Conservation (phyloP, 768 basidiomycete genomes). For the Suillus variegatus region DNA sequence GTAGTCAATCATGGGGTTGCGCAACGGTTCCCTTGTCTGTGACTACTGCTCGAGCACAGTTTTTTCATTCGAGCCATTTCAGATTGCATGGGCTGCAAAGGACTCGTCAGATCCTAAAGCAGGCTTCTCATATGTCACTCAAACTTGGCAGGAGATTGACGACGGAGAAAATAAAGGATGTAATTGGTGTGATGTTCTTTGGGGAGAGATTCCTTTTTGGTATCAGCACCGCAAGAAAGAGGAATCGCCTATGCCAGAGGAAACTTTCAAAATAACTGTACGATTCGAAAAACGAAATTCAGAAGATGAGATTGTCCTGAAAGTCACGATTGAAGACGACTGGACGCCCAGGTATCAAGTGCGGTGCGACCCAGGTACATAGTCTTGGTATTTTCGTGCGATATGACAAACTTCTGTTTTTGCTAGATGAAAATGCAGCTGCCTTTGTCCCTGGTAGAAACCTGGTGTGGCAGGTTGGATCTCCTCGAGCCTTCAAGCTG, state of each 20-base stretch:
- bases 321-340: constrained; percentile 1
- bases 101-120: not conserved
- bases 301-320: not conserved
- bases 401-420: not conserved
- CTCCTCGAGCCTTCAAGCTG: constrained; percentile 5
- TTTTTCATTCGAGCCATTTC: constrained; percentile 4
- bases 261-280: constrained; percentile 8
- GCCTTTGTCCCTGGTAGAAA: constrained; percentile 2
- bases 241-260: constrained; percentile 2
- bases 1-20: not conserved
- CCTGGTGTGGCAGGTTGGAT: constrained; percentile 6
- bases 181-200: constrained; percentile 6
- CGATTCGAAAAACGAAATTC: not conserved
- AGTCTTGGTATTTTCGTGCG: too few relatives aligned
- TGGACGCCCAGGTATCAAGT: not conserved
- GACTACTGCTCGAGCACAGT: not conserved
- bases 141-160: constrained; percentile 10
- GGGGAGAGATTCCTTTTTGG: constrained; percentile 4
- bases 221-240: not conserved
- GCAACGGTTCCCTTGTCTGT: constrained; percentile 3
- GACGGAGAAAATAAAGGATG: constrained; percentile 4
- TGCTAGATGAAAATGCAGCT: constrained; percentile 1
- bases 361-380: constrained; percentile 3
- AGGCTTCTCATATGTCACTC: constrained; percentile 8
- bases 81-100: constrained; percentile 3